phyloP scores from a whole-genome alignment of 805 yeast genomes.

The Zygosaccharomyces gambellarensis region DNA sequence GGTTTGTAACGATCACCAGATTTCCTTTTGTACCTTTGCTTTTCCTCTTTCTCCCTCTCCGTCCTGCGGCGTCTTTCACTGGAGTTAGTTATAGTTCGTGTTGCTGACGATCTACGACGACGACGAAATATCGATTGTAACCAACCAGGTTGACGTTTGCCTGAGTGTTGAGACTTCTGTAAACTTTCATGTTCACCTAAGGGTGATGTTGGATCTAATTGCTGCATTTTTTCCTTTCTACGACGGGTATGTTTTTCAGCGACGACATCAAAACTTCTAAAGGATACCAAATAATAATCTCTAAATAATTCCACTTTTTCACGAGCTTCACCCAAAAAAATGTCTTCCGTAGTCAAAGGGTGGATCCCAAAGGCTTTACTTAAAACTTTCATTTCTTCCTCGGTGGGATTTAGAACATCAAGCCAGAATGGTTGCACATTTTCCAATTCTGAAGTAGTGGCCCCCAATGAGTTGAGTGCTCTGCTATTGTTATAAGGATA shows the following conservation, averaged over 20 bases:
- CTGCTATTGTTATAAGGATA: not conserved
- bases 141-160: conserved; percentile 13
- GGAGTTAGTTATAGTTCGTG: conserved; percentile 19
- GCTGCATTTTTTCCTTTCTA: conserved; percentile 36
- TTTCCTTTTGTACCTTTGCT: conserved; percentile 39
- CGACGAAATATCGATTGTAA: conserved; percentile 15
- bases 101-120: conserved; percentile 21
- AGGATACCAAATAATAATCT: conserved; percentile 87
- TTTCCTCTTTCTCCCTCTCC: conserved; percentile 33
- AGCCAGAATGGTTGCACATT: conserved; percentile 81
- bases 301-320: conserved; percentile 92
- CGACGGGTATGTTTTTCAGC: conserved; percentile 59
- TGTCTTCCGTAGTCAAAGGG: conserved; percentile 94
- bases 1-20: conserved; percentile 44
- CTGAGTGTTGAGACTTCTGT: conserved; percentile 11
- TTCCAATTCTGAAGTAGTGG: conserved; percentile 12
- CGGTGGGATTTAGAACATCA: conserved; percentile 88
- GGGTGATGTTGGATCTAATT: conserved; percentile 12
- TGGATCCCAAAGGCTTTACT: conserved; percentile 91
- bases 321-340: conserved; percentile 85
- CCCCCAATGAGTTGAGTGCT: conserved; percentile 1
- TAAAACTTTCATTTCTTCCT: conserved; percentile 90
- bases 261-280: conserved; percentile 75
- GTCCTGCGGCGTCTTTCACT: conserved; percentile 24
- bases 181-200: conserved; percentile 12